A percentile compares a stretch with the other conserved stretches of the same genome.
Conservation (phyloP, 306 rosid species). For the Castanopsis chinensis region DNA sequence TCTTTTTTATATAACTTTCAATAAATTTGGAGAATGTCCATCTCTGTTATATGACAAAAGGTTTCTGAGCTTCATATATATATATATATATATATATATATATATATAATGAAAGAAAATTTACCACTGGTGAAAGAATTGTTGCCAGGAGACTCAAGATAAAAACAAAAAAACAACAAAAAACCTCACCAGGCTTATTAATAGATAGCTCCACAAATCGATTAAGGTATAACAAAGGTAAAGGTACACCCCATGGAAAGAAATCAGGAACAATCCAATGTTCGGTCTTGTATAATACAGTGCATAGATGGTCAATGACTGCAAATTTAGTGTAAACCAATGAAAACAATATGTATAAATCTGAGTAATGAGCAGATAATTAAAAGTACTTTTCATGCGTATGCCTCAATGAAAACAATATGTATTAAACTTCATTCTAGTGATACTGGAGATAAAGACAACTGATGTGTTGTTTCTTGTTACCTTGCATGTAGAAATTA, state of each 20-base stretch:
- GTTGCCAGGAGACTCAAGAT: constrained; percentile 47
- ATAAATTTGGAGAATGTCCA: constrained; percentile 59
- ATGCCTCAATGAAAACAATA: not conserved
- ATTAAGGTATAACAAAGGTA: constrained; percentile 42
- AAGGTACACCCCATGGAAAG: constrained; percentile 70
- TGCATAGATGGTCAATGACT: constrained; percentile 56
- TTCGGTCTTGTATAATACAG: constrained; percentile 44
- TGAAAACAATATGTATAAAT: not conserved
- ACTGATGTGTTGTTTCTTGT: not conserved
- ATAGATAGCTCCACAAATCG: constrained; percentile 63
- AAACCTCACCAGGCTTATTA: constrained; percentile 62
- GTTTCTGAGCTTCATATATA: not conserved
- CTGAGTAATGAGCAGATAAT: not conserved
- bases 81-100: too few species aligned
- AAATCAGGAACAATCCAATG: constrained; percentile 59
- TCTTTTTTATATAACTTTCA: constrained; percentile 45
- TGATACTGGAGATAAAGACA: not conserved
- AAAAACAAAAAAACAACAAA: not conserved
- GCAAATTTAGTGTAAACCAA: not conserved
- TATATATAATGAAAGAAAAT: too few species aligned
- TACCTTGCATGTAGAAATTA: not conserved
- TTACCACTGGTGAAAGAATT: constrained; percentile 53
- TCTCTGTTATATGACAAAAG: constrained; percentile 27
- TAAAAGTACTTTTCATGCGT: not conserved
- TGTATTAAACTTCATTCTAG: not conserved